Evolutionary conservation across 1,284 basidiomycete species (phyloP), one percentile per base, ranked within the genome.

Genomic region (Papiliotrema laurentii): DNA sequence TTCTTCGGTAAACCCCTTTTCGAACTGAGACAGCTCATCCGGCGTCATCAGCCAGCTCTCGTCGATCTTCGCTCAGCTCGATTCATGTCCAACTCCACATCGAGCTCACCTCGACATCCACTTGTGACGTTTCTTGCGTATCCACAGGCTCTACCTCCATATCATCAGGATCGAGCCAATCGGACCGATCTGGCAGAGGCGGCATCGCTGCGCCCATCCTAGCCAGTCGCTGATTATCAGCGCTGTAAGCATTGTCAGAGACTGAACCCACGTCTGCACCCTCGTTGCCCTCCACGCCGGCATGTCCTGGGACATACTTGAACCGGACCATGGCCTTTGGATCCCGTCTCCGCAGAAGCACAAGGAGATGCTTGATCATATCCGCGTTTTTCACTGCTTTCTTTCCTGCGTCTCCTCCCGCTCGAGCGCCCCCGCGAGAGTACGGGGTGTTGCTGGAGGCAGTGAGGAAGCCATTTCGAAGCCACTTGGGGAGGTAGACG

Each of bases 281-380:
- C 53, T 73, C 72, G 49, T 75, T 75, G 16, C 73, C 73, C 30
- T 57, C 58, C 37, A 63, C 55, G 0, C 72, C 73, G 1, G 40
- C 51, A 53, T 75, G 73, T 0, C 61, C 73, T 27, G 54, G 55
- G 14, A 73, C 69, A 51, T 73, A 63, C 49, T 65, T 67, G 60
- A 75, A 71, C 46, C 56, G 65, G 14, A 73, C 66, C 1, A 49
- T 45, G 5, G 56, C 60, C 0, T 14, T 21, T 1, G 38, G 30
- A 1, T 56, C 53, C 22, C 69, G 50, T 18, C 59, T 45, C 5
- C 66, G 59, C 1, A 75, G 54, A 2, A 75, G 60, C 10, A 69
- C 67, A 6, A 71, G 49, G 9, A 75, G 53, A 43, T 75, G 72
- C 26, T 68, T 61, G 50, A 75, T 67, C 54, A 75, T 58, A 52